Evolutionary conservation across 1,284 basidiomycete species (phyloP).

Genomic region (Tausonia pullulans): DNA sequence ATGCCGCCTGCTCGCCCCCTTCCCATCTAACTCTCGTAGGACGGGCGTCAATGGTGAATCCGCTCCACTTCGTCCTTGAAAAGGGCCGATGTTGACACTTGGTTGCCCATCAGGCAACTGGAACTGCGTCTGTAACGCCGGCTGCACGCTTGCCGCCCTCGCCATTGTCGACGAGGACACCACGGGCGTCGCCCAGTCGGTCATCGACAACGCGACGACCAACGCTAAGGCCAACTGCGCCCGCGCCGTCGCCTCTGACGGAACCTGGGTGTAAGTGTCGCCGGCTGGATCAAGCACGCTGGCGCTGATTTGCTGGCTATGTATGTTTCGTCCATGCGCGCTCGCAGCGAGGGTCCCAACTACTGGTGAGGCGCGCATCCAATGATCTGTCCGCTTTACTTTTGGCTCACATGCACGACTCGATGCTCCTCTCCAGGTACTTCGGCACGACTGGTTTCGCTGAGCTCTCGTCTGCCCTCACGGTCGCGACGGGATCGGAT

Average conservation of each 20-base stretch:
- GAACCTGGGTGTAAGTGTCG: too few species aligned
- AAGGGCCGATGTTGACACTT: conserved; percentile 38
- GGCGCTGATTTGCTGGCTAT: too few species aligned
- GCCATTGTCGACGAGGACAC: conserved; percentile 80
- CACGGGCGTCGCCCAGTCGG: conserved; percentile 53
- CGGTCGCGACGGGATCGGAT: conserved; percentile 74
- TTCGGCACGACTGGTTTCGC: conserved; percentile 86
- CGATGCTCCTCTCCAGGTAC: conserved; percentile 37
- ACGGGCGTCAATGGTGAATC: neutral
- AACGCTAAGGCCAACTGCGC: conserved; percentile 77
- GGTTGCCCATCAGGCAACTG: conserved; percentile 55
- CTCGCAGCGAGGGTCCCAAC: conserved; percentile 84
- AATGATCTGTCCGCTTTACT: neutral
- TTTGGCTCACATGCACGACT: neutral
- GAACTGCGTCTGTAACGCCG: conserved; percentile 93
- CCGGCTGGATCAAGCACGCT: too few species aligned
- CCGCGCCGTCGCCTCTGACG: conserved; percentile 51
- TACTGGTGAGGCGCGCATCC: conserved; percentile 49
- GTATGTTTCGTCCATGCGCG: too few species aligned
- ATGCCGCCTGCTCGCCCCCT: too few species aligned
- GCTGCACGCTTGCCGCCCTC: conserved; percentile 76
- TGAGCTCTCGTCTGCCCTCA: conserved; percentile 76
- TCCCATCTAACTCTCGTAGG: neutral
- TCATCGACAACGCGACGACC: conserved; percentile 56
- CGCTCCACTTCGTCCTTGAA: neutral